Percentiles rank a stretch among this genome's conserved stretches.
phyloP scores from a whole-genome alignment of 257 asterid genomes.

The Scutellaria minor region DNA sequence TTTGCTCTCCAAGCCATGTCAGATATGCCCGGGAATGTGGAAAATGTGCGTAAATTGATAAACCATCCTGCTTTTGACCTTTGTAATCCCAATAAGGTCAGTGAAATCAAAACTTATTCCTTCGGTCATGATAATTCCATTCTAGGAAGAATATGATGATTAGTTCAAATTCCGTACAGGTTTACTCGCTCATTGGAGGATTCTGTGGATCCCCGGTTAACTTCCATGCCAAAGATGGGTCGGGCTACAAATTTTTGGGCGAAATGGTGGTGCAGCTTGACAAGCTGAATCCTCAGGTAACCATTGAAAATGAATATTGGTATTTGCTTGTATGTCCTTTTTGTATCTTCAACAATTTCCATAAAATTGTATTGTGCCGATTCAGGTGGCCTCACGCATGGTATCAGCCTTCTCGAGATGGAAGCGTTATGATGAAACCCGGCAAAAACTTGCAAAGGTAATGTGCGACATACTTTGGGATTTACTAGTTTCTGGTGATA shows the following conservation, averaged over 20 bases:
- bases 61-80: constrained; percentile 77
- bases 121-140: neutral
- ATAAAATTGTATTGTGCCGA: neutral
- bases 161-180: constrained; percentile 46
- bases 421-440: constrained; percentile 85
- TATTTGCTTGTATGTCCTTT: neutral
- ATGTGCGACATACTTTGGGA: neutral
- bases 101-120: constrained; percentile 8
- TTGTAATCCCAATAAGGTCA: constrained; percentile 83
- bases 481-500: neutral
- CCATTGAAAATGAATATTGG: neutral
- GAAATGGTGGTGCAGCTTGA: constrained; percentile 79
- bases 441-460: constrained; percentile 86
- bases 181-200: constrained; percentile 75
- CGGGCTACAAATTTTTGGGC: constrained; percentile 87
- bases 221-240: constrained; percentile 78
- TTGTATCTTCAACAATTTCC: neutral
- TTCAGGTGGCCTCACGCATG: constrained; percentile 89
- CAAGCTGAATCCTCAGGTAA: constrained; percentile 86
- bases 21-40: constrained; percentile 72
- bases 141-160: neutral
- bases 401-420: constrained; percentile 94
- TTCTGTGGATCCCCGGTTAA: constrained; percentile 80
- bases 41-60: constrained; percentile 71
- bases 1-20: constrained; percentile 78